Evolutionary conservation across 2,329 filamentous ascomycete genomes (phyloP).

Genomic region (Calonectria crousiana): DNA sequence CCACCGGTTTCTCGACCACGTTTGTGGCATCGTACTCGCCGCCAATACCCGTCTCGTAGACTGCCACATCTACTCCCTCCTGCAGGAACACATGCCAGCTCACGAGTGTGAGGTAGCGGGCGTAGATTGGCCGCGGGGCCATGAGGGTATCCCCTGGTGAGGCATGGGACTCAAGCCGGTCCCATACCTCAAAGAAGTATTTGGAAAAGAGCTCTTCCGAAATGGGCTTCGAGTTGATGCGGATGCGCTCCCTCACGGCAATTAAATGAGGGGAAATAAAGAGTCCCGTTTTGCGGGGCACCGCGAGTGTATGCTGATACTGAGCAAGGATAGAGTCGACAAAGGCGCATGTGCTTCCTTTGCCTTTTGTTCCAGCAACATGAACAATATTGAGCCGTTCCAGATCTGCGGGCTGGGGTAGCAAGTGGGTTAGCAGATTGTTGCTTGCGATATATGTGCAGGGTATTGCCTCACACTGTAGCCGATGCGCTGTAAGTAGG

Average conservation of each 20-base stretch:
- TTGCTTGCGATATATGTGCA: background rate
- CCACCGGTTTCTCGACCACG: constrained; percentile 68
- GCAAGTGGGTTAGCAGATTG: background rate
- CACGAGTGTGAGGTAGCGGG: constrained; percentile 74
- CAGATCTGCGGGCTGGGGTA: constrained; percentile 59
- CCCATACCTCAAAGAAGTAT: constrained; percentile 78
- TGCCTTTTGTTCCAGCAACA: constrained; percentile 82
- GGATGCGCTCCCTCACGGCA: constrained; percentile 75
- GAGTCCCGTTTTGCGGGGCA: constrained; percentile 66
- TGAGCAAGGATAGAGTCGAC: constrained; percentile 71
- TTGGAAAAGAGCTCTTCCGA: constrained; percentile 69
- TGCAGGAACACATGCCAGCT: constrained; percentile 75
- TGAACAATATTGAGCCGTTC: constrained; percentile 75
- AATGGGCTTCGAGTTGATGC: constrained; percentile 70
- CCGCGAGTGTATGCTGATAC: constrained; percentile 53
- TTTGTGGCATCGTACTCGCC: constrained; percentile 79
- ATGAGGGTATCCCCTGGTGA: constrained; percentile 47
- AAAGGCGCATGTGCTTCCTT: constrained; percentile 79
- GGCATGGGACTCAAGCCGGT: constrained; percentile 59
- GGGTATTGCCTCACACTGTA: constrained; percentile 67
- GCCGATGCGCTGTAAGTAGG: constrained; percentile 82
- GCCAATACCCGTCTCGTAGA: constrained; percentile 77
- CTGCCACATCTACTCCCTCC: constrained; percentile 71
- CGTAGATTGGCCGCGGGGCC: constrained; percentile 66
- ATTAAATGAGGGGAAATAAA: constrained; percentile 79